These are phyloP conservation scores for Penicillium sp. DNA, from an alignment of 2,329 filamentous ascomycete species.

Conservation along the genomic window DNA sequence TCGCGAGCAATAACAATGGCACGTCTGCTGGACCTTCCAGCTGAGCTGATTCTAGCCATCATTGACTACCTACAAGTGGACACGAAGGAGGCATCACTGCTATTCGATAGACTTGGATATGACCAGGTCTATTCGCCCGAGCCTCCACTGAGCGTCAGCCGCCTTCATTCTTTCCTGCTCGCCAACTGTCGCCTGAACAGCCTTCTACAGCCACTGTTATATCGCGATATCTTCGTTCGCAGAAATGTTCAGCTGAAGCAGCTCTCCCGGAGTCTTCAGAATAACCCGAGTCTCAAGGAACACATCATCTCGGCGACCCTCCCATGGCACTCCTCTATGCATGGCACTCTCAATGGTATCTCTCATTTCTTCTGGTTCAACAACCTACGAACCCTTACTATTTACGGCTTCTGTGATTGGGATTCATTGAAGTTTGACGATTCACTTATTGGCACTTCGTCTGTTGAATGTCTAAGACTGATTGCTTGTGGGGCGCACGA, in stretches of 20 bases:
- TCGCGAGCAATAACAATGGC: constrained; percentile 1
- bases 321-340: background rate
- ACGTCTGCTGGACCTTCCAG: constrained; percentile 7
- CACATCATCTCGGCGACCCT: constrained; percentile 5
- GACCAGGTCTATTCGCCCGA: background rate
- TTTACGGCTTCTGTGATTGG: constrained; percentile 5
- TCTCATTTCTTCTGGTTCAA: constrained; percentile 1
- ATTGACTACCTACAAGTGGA: constrained; percentile 4
- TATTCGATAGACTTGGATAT: background rate
- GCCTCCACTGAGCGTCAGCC: background rate
- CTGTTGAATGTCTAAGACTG: constrained; percentile 6
- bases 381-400: constrained; percentile 2
- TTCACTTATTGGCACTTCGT: constrained; percentile 8
- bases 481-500: constrained; percentile 13
- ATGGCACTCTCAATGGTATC: background rate
- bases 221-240: constrained; percentile 6
- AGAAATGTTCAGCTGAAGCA: background rate
- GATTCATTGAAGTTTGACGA: constrained; percentile 1
- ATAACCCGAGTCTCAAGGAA: background rate
- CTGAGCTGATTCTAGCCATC: constrained; percentile 5
- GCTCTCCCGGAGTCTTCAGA: constrained; percentile 2
- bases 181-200: background rate
- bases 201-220: constrained; percentile 1
- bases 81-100: background rate
- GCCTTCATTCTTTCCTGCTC: constrained; percentile 7